A percentile compares a stretch with the other conserved stretches of the same genome.
Conservation (phyloP, 495 filamentous ascomycete genomes). For the Daldinia childiae region DNA sequence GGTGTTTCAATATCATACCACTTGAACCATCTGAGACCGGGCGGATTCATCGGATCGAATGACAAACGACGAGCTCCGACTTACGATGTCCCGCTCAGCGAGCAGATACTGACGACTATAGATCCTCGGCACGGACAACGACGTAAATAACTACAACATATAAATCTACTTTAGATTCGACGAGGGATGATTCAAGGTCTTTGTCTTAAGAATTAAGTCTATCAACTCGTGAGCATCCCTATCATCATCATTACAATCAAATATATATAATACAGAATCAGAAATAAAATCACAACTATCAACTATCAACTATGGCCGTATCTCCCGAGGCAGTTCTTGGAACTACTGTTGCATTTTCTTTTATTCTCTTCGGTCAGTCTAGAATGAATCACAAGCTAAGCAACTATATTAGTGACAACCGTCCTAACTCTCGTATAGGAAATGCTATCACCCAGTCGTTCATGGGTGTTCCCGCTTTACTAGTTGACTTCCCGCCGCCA, state of each 20-base stretch:
- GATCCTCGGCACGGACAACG: background rate
- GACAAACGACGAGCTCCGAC: conserved; percentile 16
- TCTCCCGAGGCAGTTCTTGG: conserved; percentile 47
- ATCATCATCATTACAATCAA: background rate
- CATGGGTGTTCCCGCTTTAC: conserved; percentile 59
- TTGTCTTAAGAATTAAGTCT: background rate
- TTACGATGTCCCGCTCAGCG: conserved; percentile 2
- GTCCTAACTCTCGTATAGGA: conserved; percentile 38
- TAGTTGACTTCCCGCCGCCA: conserved; percentile 57
- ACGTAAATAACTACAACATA: background rate
- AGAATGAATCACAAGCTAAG: background rate
- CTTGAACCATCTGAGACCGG: background rate
- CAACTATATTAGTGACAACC: conserved; percentile 9
- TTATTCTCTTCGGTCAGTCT: conserved; percentile 56
- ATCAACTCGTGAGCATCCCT: background rate
- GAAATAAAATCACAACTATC: background rate
- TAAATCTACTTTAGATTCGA: background rate
- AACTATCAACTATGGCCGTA: conserved; percentile 21
- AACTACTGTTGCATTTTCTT: conserved; percentile 53
- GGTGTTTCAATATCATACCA: conserved; percentile 33
- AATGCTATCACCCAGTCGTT: conserved; percentile 63
- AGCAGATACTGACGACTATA: conserved; percentile 11
- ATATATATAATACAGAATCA: background rate
- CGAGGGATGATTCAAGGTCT: background rate
- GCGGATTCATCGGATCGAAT: conserved; percentile 17